A percentile compares a stretch with the other conserved stretches of the same genome.
Evolutionary conservation across 345 rosid genomes (phyloP).

Genomic region (Mercurialis annua): DNA sequence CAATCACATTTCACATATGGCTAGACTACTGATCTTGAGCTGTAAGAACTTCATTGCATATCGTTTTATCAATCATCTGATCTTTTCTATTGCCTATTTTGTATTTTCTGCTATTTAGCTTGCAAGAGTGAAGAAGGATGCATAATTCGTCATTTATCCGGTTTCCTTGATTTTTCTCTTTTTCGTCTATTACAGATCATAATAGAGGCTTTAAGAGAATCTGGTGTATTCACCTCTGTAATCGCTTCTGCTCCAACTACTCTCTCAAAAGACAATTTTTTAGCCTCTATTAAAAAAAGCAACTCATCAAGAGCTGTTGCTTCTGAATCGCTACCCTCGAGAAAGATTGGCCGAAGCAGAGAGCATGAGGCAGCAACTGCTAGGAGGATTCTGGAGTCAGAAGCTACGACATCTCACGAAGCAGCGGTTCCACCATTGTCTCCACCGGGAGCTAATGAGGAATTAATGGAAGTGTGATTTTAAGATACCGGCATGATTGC

Average conservation of each 20-base stretch:
- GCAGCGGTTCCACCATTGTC: conserved; percentile 32
- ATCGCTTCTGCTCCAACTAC: conserved; percentile 27
- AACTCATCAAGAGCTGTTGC: conserved; percentile 26
- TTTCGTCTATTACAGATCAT: conserved; percentile 21
- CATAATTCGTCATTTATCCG: background rate
- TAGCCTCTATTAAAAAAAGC: conserved; percentile 23
- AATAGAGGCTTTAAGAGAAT: conserved; percentile 28
- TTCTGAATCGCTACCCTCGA: conserved; percentile 17
- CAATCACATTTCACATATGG: too few relatives aligned
- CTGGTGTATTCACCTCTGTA: conserved; percentile 26
- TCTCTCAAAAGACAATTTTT: conserved; percentile 25
- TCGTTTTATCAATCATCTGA: background rate
- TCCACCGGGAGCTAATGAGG: conserved; percentile 40
- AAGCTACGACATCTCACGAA: conserved; percentile 4
- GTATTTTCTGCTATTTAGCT: background rate
- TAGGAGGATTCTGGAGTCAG: conserved; percentile 22
- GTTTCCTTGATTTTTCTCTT: background rate
- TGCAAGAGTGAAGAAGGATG: background rate
- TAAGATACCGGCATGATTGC: conserved; percentile 18
- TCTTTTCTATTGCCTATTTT: background rate
- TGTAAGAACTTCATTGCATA: too few relatives aligned
- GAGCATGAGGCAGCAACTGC: conserved; percentile 20
- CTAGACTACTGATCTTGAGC: too few relatives aligned
- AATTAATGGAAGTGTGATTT: conserved; percentile 24
- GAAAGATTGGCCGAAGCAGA: conserved; percentile 4